These are phyloP conservation scores for Kurtzmaniella quercitrusa DNA, from an alignment of 1,139 yeast genomes.

Conservation along the genomic window DNA sequence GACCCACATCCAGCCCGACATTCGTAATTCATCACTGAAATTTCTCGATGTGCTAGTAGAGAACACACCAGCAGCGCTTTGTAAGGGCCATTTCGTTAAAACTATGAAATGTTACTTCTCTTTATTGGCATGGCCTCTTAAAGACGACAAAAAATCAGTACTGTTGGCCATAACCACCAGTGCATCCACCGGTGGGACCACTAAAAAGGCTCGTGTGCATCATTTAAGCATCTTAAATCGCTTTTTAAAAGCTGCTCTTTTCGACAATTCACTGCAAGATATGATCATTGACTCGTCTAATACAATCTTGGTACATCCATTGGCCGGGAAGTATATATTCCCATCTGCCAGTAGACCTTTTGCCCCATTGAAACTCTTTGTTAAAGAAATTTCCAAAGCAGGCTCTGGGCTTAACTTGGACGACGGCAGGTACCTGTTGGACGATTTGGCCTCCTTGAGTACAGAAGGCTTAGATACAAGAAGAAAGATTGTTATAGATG, in stretches of 20 bases:
- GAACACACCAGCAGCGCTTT: slow-evolving; percentile 44
- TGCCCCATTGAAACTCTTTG: slow-evolving; percentile 53
- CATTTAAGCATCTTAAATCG: slow-evolving; percentile 43
- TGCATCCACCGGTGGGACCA: slow-evolving; percentile 35
- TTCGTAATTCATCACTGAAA: slow-evolving; percentile 66
- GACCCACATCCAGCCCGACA: slow-evolving; percentile 82
- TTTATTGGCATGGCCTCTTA: slow-evolving; percentile 58
- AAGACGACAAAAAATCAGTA: slow-evolving; percentile 38
- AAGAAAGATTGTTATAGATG: slow-evolving; percentile 48
- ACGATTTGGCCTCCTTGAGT: slow-evolving; percentile 31
- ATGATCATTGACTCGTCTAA: slow-evolving; percentile 8
- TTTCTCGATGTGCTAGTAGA: slow-evolving; percentile 55
- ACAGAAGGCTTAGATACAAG: slow-evolving; percentile 65
- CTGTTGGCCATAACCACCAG: slow-evolving; percentile 47
- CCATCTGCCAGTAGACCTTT: slow-evolving; percentile 59
- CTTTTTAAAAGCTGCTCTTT: slow-evolving; percentile 41
- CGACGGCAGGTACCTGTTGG: slow-evolving; percentile 25
- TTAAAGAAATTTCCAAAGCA: slow-evolving; percentile 24
- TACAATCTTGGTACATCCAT: slow-evolving; percentile 33
- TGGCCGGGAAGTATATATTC: slow-evolving; percentile 47
- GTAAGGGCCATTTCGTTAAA: slow-evolving; percentile 56
- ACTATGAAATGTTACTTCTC: slow-evolving; percentile 54
- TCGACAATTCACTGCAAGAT: slow-evolving; percentile 11
- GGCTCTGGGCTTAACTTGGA: slow-evolving; percentile 12
- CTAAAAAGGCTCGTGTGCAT: slow-evolving; percentile 35